These are phyloP conservation scores for Tothia fuscella DNA, from an alignment of 2,329 filamentous ascomycete species.

Conservation along the genomic window DNA sequence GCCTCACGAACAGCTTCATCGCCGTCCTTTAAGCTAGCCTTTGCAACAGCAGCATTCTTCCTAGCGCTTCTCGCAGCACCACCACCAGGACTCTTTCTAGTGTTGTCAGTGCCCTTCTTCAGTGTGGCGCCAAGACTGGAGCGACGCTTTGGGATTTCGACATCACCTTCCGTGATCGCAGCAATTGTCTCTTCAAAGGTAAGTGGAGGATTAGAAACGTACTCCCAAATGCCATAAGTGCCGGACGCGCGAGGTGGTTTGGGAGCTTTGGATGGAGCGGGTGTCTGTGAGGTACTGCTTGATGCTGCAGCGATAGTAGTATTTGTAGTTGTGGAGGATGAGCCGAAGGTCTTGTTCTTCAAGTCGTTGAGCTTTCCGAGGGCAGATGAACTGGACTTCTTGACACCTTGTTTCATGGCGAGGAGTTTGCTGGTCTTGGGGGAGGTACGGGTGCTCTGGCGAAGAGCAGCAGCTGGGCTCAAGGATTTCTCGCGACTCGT, in stretches of 20 bases:
- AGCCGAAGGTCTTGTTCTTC: not conserved
- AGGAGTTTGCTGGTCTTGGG: too few relatives aligned
- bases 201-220: not conserved
- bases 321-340: not conserved
- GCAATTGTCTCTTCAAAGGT: not conserved
- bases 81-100: not conserved
- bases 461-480: too few relatives aligned
- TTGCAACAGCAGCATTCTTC: not conserved
- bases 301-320: too few relatives aligned
- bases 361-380: too few relatives aligned
- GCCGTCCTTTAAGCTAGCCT: not conserved
- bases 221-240: not conserved
- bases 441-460: too few relatives aligned
- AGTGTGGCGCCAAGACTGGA: too few relatives aligned
- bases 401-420: too few relatives aligned
- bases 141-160: not conserved
- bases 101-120: not conserved
- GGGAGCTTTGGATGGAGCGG: too few relatives aligned
- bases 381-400: too few relatives aligned
- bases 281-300: too few relatives aligned
- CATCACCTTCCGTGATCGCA: not conserved
- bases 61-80: not conserved
- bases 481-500: too few relatives aligned
- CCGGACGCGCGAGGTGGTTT: not conserved
- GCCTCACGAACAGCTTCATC: not conserved